Base-by-base conservation (phyloP, 2,329 filamentous ascomycete species). In the Fusarium guadeloupense region DNA sequence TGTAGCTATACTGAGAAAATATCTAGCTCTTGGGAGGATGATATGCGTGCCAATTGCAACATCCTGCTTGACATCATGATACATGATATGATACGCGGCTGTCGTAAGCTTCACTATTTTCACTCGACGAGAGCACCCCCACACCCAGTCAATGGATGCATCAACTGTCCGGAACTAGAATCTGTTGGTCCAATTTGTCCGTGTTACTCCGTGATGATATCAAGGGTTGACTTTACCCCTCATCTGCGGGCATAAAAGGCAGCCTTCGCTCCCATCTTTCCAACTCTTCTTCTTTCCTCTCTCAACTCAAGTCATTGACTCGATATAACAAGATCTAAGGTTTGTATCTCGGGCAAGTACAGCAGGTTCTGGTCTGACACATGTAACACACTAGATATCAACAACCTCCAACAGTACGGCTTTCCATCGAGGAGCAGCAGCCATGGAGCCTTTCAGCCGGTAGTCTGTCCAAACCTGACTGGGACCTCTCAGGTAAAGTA, bases 401-500 rank as follows among this genome's bases (percentile, higher is more conserved):
- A 40, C 38, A 53, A 31, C 37, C 38, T 45, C 45, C 48, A 66
- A 23, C 58, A 69, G 72, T 74, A 74, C 62, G 67, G 64, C 57
- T 34, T 47, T 60, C 62, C 57, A 45, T 53, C 38, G 39, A 51
- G 59, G 49, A 55, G 50, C 59, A 55, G 49, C 66, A 64, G 68
- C 54, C 69, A 75, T 76, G 74, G 69, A 69, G 49, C 65, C 73
- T 71, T 76, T 75, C 66, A 54, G 64, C 66, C n/a, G 68, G 72
- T 73, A 71, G 58, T 74, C 68, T 75, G 68, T 77, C 74, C 74
- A 75, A 64, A 66, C 51, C 69, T 74, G 74, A 75, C 73, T 68
- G 71, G 67, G 50, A 59, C 55, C 65, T 64, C 68, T 76, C 72
- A 78, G 76, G 77, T 80, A 79, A 77, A 74, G 72, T 76, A 72